These are phyloP conservation scores for Neurospora sp. DNA, from an alignment of 495 filamentous ascomycete genomes.

Conservation along the genomic window DNA sequence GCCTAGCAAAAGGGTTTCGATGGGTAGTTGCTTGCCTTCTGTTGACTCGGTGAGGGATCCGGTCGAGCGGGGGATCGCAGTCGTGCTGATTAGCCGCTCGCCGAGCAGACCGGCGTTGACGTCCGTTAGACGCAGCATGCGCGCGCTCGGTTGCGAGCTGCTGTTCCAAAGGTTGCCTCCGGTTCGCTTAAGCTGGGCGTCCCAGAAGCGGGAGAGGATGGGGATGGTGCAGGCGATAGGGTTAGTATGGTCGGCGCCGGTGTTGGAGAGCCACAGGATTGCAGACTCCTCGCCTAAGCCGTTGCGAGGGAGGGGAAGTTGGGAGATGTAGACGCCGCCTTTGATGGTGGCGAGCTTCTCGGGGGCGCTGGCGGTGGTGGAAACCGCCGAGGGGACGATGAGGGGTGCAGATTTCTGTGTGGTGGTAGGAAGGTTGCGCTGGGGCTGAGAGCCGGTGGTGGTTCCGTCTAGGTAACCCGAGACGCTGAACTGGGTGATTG, in stretches of 20 bases:
- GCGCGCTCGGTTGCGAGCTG: constrained; percentile 29
- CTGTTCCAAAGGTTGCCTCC: constrained; percentile 45
- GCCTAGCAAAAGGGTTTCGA: constrained; percentile 52
- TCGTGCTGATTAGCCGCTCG: constrained; percentile 51
- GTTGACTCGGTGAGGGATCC: constrained; percentile 12
- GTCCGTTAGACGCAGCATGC: constrained; percentile 38
- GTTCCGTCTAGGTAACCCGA: constrained; percentile 53
- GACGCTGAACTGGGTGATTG: constrained; percentile 56
- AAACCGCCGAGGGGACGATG: constrained; percentile 9
- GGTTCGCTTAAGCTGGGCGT: constrained; percentile 45
- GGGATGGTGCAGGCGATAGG: constrained; percentile 51
- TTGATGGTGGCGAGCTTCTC: constrained; percentile 27
- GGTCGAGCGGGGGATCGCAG: constrained; percentile 37
- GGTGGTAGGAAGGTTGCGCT: constrained; percentile 28
- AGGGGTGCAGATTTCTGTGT: constrained; percentile 26
- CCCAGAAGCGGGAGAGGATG: constrained; percentile 56
- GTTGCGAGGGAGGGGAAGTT: constrained; percentile 12
- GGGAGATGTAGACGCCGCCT: constrained; percentile 57
- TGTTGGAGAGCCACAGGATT: constrained; percentile 51
- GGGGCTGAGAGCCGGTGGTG: constrained; percentile 14
- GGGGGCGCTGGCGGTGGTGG: constrained; percentile 19
- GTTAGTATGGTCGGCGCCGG: constrained; percentile 28
- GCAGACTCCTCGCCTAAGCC: constrained; percentile 48
- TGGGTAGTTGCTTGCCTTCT: constrained; percentile 28
- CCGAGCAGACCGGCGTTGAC: constrained; percentile 50